These are phyloP conservation scores for Nemania bipapillata DNA, from an alignment of 2,329 filamentous ascomycete species.

Conservation along the genomic window DNA sequence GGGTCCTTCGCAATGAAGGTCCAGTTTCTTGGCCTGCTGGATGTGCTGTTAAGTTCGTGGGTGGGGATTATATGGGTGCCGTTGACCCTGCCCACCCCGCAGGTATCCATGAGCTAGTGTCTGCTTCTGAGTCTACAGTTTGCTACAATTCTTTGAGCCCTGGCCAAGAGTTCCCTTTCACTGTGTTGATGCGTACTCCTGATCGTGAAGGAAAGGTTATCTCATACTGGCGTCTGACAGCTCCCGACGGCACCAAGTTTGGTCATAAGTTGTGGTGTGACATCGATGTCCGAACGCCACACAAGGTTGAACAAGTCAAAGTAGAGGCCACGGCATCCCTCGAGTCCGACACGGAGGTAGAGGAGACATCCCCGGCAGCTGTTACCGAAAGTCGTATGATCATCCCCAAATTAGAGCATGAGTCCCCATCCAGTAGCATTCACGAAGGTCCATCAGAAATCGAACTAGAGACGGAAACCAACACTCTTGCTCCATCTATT, in stretches of 20 bases:
- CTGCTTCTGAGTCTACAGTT: constrained; percentile 84
- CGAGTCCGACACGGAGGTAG: constrained; percentile 38
- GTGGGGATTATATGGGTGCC: constrained; percentile 96
- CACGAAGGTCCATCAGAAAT: constrained; percentile 71
- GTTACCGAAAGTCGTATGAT: constrained; percentile 78
- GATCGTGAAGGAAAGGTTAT: constrained; percentile 80
- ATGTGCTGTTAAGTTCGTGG: constrained; percentile 89
- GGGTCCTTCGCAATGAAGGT: constrained; percentile 89
- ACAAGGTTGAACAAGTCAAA: constrained; percentile 21
- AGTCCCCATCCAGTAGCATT: constrained; percentile 84
- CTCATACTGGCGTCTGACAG: constrained; percentile 96
- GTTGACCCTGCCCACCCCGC: constrained; percentile 82
- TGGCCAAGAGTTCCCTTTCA: constrained; percentile 82
- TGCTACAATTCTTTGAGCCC: constrained; percentile 75
- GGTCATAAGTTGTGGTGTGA: constrained; percentile 97
- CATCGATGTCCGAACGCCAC: constrained; percentile 72
- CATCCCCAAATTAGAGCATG: constrained; percentile 95
- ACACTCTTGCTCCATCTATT: constrained; percentile 50
- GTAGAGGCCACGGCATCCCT: background rate
- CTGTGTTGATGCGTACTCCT: constrained; percentile 84
- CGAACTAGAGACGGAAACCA: constrained; percentile 59
- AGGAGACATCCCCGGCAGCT: constrained; percentile 30
- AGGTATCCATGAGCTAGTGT: constrained; percentile 78
- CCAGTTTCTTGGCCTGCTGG: constrained; percentile 83
- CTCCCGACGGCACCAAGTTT: constrained; percentile 81